Evolutionary conservation across 306 rosid species (phyloP).

Genomic region (Fragaria ananassa): DNA sequence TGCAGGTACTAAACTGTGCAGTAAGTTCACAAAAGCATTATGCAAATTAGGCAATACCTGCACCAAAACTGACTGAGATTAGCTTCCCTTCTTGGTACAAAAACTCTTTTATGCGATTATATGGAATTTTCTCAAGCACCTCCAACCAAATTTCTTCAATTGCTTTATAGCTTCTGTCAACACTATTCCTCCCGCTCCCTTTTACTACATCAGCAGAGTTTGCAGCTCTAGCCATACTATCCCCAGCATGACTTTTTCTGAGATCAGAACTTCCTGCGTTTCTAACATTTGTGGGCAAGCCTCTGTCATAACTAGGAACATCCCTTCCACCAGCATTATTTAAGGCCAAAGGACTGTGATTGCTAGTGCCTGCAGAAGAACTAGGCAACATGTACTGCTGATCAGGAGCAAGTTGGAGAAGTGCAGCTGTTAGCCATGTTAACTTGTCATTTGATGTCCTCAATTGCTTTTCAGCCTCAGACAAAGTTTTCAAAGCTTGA

Average conservation of each 20-base stretch:
- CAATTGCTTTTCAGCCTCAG: conserved; percentile 96
- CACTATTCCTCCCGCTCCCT: conserved; percentile 43
- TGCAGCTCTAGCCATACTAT: conserved; percentile 35
- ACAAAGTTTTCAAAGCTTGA: conserved; percentile 88
- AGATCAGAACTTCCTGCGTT: conserved; percentile 54
- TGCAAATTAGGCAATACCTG: conserved; percentile 50
- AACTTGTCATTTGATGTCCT: conserved; percentile 90
- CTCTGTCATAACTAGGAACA: conserved; percentile 39
- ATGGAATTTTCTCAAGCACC: conserved; percentile 73
- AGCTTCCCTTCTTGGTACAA: conserved; percentile 81
- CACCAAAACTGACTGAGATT: conserved; percentile 74
- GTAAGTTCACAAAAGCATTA: conserved; percentile 1
- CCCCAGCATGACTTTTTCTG: conserved; percentile 43
- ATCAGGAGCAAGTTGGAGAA: conserved; percentile 99
- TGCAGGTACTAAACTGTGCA: neutral
- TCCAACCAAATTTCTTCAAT: conserved; percentile 89
- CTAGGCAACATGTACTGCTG: conserved; percentile 88
- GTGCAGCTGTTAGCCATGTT: conserved; percentile 96
- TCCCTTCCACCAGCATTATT: conserved; percentile 46
- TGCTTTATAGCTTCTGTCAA: conserved; percentile 43
- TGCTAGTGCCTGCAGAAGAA: conserved; percentile 81
- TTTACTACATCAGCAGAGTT: conserved; percentile 35
- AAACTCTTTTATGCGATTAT: conserved; percentile 66
- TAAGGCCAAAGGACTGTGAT: conserved; percentile 67
- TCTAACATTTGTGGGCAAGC: conserved; percentile 49